Conservation (phyloP, 768 basidiomycete genomes). For the Trametes gibbosa region DNA sequence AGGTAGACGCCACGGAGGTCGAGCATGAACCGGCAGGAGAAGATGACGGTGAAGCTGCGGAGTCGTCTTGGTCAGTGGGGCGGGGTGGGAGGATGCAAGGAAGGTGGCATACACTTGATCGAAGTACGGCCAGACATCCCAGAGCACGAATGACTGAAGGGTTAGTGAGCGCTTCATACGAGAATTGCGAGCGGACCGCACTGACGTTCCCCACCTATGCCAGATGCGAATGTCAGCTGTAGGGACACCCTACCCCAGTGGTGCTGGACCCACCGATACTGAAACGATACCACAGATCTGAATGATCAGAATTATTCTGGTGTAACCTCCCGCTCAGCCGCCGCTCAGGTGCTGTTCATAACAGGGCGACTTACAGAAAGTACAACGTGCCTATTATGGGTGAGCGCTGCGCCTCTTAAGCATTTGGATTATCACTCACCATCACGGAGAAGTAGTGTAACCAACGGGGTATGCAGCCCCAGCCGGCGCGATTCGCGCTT, state of each 20-base stretch:
- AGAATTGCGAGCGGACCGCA: not conserved
- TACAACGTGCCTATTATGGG: slow-evolving; percentile 10
- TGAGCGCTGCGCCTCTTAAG: too few species aligned
- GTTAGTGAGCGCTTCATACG: not conserved
- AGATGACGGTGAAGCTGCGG: slow-evolving; percentile 16
- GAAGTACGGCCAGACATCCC: slow-evolving; percentile 18
- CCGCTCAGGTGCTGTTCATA: too few species aligned
- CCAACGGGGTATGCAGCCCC: slow-evolving; percentile 12
- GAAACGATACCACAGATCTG: slow-evolving; percentile 14
- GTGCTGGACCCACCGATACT: not conserved
- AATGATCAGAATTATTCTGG: slow-evolving; percentile 10
- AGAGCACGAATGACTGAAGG: slow-evolving; percentile 8
- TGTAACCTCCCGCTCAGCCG: not conserved
- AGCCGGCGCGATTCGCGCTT: slow-evolving; percentile 8
- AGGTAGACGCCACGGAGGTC: slow-evolving; percentile 18
- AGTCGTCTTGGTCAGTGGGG: not conserved
- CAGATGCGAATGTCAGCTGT: not conserved
- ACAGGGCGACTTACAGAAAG: slow-evolving; percentile 11
- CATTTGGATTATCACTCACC: not conserved
- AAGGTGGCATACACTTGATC: slow-evolving; percentile 12
- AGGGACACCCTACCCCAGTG: not conserved
- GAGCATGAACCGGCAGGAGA: slow-evolving; percentile 20
- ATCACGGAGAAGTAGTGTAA: slow-evolving; percentile 15
- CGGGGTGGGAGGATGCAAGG: not conserved
- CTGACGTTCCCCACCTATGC: slow-evolving; percentile 10